Base-by-base conservation (phyloP, 2,329 filamentous ascomycete genomes). In the Lasiodiplodia citricola region DNA sequence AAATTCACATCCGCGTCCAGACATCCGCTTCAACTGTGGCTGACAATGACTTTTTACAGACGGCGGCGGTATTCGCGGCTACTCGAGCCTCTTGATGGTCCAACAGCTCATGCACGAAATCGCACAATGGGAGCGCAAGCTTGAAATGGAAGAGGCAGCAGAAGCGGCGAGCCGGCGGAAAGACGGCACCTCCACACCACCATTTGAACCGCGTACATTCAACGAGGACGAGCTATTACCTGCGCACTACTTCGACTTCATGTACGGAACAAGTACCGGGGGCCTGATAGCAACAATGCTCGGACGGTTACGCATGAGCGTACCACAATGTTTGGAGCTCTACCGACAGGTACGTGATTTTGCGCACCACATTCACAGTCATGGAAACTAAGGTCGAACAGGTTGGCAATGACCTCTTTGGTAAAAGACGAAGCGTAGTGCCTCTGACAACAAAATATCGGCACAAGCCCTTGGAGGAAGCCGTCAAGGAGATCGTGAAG, bases 221-320 rank as follows among this genome's bases (percentile, higher is more conserved):
- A 74, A 77, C 58, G 80, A 83, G 70, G 77, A 82, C 57, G 79
- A 83, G 55, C 77, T 85, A 1, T 74, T 84, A 13, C 84, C 83
- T 68, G 85, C 83, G 69, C 82, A 86, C 70, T 86, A 85, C 73
- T 86, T 86, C 74, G 84, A 86, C 70, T 83, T 84, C 75, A 85
- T 86, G 78, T 85, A 84, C 67, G 84, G 84, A 25, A 86, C 84
- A 5, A 83, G 81, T 50, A 86, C 83, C 0, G 84, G 84, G n/a
- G 84, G 84, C 16, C 75, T 85, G 50, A 85, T 85, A 68, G 82
- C 83, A 1, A 84, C 83, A 2, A 83, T 85, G 77, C 80, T 85
- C 2, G 83, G 81, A 0, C 76, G 83, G 16, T 74, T 85, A 55
- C 83, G 83, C 5, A 85, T 85, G 83, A 82, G 80, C 1, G 80